phyloP scores from a whole-genome alignment of 2,329 filamentous ascomycete species.

The Blastomyces parvus region DNA sequence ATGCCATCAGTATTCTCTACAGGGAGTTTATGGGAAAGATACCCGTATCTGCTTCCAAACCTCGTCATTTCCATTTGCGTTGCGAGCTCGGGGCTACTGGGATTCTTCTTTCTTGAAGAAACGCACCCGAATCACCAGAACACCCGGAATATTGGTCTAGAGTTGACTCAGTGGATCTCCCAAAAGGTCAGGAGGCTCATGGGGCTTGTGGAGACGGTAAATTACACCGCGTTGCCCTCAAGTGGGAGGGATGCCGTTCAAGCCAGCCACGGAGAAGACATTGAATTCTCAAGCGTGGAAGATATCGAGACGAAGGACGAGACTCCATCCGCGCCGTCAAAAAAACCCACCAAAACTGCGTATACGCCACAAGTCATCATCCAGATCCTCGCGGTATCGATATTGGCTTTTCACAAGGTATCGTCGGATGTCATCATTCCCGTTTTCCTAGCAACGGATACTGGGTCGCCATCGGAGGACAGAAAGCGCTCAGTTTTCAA shows the following conservation, averaged over 20 bases:
- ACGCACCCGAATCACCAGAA: conserved; percentile 10
- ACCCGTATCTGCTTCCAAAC: conserved; percentile 13
- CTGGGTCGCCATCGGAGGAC: too few relatives aligned
- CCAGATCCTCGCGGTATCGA: conserved; percentile 10
- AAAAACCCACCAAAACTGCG: not conserved
- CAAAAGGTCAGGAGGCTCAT: not conserved
- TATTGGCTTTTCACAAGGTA: conserved; percentile 12
- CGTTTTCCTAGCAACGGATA: too few relatives aligned
- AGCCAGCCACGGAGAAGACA: not conserved
- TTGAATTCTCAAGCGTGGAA: not conserved
- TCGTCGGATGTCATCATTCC: conserved; percentile 5
- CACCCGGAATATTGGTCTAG: conserved; percentile 1
- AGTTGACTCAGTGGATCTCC: not conserved
- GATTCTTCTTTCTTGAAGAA: conserved; percentile 11
- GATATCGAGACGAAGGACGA: not conserved
- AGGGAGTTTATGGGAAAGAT: conserved; percentile 9
- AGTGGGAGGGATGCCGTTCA: not conserved
- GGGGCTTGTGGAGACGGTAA: not conserved
- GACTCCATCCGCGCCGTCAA: not conserved
- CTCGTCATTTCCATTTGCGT: conserved; percentile 5
- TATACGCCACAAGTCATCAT: conserved; percentile 9
- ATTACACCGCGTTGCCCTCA: not conserved
- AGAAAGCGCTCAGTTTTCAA: too few relatives aligned
- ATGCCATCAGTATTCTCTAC: conserved; percentile 6
- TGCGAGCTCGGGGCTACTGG: conserved; percentile 1